Percentiles rank a stretch among this genome's conserved stretches.
phyloP scores from a whole-genome alignment of 106 monocot genomes.

The Allium sativum region DNA sequence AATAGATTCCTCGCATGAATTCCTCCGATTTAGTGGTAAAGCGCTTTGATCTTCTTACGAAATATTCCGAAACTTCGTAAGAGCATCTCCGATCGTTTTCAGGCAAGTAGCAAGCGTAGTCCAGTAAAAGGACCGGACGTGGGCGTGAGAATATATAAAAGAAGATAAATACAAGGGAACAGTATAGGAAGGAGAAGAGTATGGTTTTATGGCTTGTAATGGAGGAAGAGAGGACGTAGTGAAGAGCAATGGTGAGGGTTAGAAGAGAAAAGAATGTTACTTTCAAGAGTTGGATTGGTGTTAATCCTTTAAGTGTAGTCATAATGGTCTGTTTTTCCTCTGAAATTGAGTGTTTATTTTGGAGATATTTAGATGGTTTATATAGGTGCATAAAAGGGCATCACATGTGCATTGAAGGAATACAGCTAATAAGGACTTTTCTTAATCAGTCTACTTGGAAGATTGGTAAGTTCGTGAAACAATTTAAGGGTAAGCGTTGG shows the following conservation, averaged over 20 bases:
- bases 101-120: conserved; percentile 61
- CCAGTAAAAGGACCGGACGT: conserved; percentile 46
- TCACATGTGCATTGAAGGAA: conserved; percentile 3
- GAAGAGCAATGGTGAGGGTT: conserved; percentile 25
- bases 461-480: not conserved
- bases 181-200: conserved; percentile 11
- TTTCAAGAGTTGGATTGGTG: conserved; percentile 22
- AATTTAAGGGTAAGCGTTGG: too few species aligned
- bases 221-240: conserved; percentile 15
- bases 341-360: too few species aligned
- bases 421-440: not conserved
- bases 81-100: conserved; percentile 26
- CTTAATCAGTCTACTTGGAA: conserved; percentile 2
- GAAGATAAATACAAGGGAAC: conserved; percentile 8
- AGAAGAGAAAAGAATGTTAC: conserved; percentile 22
- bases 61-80: conserved; percentile 40
- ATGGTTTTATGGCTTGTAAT: conserved; percentile 1
- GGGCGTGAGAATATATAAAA: conserved; percentile 13
- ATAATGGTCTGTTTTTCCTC: not conserved
- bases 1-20: conserved; percentile 60
- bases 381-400: not conserved
- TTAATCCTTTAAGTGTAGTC: conserved; percentile 4
- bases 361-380: not conserved
- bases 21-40: conserved; percentile 28
- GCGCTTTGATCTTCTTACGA: conserved; percentile 29